Percentiles rank a stretch among this genome's conserved stretches.
Evolutionary conservation across 1,284 basidiomycete species (phyloP).

Genomic region (Rhodofomes roseus): DNA sequence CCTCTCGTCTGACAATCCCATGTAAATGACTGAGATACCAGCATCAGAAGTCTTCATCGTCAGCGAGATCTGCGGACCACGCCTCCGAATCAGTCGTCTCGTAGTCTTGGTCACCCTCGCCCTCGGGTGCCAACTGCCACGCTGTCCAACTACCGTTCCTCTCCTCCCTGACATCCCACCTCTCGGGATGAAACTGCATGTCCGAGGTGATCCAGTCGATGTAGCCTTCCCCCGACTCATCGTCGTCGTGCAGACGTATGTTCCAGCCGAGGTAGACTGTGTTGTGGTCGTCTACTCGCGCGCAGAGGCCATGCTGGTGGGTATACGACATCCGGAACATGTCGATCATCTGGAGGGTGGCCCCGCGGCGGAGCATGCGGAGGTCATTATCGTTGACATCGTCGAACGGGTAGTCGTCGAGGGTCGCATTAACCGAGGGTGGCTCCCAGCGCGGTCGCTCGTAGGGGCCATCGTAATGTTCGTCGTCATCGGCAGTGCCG

Average conservation of each 20-base stretch:
- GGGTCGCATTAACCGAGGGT: conserved; percentile 37
- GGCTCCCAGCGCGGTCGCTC: conserved; percentile 54
- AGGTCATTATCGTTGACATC: conserved; percentile 34
- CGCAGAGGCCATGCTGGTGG: conserved; percentile 45
- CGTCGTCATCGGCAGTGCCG: conserved; percentile 31
- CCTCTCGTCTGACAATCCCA: background rate
- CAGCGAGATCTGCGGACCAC: conserved; percentile 28
- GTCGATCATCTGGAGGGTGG: conserved; percentile 53
- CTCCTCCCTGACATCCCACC: conserved; percentile 44
- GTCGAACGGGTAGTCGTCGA: conserved; percentile 34
- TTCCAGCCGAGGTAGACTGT: conserved; percentile 66
- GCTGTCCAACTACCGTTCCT: conserved; percentile 40
- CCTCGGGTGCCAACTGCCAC: conserved; percentile 42
- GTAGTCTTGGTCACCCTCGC: conserved; percentile 38
- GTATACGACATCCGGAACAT: conserved; percentile 51
- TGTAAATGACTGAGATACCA: background rate
- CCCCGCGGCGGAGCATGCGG: conserved; percentile 57
- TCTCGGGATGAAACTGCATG: conserved; percentile 42
- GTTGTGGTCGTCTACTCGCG: conserved; percentile 36
- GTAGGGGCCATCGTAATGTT: conserved; percentile 35
- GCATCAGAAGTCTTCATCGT: conserved; percentile 4
- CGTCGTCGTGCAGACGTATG: conserved; percentile 43
- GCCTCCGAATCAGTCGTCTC: conserved; percentile 51
- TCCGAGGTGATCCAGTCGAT: conserved; percentile 48
- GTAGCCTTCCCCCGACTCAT: conserved; percentile 48